Evolutionary conservation across 2,329 filamentous ascomycete genomes (phyloP).

Genomic region (Fusarium decemcellulare): DNA sequence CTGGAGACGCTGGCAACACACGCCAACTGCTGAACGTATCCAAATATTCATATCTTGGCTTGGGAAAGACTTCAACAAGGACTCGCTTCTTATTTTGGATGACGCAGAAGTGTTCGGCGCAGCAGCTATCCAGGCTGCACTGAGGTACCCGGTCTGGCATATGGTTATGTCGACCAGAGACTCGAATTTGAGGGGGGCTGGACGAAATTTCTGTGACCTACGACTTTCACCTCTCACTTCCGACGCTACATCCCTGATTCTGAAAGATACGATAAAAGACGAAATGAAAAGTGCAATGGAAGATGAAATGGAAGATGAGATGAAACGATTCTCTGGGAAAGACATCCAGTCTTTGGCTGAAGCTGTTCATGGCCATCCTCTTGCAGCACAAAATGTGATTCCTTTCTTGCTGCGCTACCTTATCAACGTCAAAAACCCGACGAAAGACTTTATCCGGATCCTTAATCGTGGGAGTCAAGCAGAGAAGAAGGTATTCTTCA

Average conservation of each 20-base stretch:
- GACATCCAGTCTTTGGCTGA: neutral
- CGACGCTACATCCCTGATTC: neutral
- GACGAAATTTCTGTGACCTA: neutral
- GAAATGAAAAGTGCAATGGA: no score
- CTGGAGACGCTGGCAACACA: neutral
- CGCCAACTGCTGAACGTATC: neutral
- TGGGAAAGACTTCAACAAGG: conserved; percentile 1
- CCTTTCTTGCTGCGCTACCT: neutral
- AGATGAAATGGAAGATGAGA: no score
- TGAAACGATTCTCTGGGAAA: no score
- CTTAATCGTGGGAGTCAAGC: neutral
- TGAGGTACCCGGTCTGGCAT: conserved; percentile 4
- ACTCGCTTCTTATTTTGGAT: conserved; percentile 3
- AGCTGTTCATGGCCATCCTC: neutral
- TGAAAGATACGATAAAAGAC: neutral
- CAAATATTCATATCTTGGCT: conserved; percentile 3
- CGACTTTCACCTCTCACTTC: neutral
- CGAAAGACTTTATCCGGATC: neutral
- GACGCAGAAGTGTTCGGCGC: conserved; percentile 1
- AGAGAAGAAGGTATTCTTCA: neutral
- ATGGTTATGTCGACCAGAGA: conserved; percentile 5
- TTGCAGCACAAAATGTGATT: neutral
- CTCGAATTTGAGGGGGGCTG: neutral
- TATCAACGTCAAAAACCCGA: neutral
- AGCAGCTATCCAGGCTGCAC: neutral